Conservation (phyloP, 495 filamentous ascomycete genomes). For the Neurospora sp. region DNA sequence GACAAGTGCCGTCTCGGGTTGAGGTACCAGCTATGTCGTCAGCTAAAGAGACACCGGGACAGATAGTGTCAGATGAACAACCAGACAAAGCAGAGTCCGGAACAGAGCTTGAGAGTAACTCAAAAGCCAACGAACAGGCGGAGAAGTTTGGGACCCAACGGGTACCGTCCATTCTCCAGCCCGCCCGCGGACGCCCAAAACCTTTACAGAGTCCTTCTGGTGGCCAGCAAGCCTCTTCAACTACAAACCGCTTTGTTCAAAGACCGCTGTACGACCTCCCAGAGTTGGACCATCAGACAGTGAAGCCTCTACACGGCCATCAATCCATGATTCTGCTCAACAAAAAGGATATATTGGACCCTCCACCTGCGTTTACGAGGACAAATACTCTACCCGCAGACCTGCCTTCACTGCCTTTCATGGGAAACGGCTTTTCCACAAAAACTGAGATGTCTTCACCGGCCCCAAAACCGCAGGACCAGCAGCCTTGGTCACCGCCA, state of each 20-base stretch:
- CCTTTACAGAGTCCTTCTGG: slow-evolving; percentile 4
- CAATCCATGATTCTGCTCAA: background rate
- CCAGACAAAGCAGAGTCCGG: slow-evolving; percentile 4
- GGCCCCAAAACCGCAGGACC: slow-evolving; percentile 2
- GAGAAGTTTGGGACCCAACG: slow-evolving; percentile 5
- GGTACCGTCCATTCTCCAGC: slow-evolving; percentile 26
- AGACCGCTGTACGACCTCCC: slow-evolving; percentile 10
- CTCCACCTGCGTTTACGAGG: slow-evolving; percentile 7
- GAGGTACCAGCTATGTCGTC: slow-evolving; percentile 7
- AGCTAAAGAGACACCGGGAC: slow-evolving; percentile 3
- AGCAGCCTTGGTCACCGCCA: background rate
- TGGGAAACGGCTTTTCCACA: slow-evolving; percentile 7
- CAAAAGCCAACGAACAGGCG: background rate
- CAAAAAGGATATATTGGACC: background rate
- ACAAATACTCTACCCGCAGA: slow-evolving; percentile 21
- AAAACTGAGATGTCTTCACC: background rate
- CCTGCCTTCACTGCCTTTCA: slow-evolving; percentile 19
- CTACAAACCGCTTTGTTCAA: slow-evolving; percentile 8
- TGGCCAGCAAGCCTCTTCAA: slow-evolving; percentile 5
- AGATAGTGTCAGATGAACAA: background rate
- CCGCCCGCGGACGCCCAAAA: slow-evolving; percentile 19
- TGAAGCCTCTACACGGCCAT: slow-evolving; percentile 7
- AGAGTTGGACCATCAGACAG: slow-evolving; percentile 10
- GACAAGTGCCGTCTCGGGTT: background rate
- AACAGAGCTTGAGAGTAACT: background rate